Evolutionary conservation across 2,329 filamentous ascomycete species (phyloP).

Genomic region (Lojkania enalia): DNA sequence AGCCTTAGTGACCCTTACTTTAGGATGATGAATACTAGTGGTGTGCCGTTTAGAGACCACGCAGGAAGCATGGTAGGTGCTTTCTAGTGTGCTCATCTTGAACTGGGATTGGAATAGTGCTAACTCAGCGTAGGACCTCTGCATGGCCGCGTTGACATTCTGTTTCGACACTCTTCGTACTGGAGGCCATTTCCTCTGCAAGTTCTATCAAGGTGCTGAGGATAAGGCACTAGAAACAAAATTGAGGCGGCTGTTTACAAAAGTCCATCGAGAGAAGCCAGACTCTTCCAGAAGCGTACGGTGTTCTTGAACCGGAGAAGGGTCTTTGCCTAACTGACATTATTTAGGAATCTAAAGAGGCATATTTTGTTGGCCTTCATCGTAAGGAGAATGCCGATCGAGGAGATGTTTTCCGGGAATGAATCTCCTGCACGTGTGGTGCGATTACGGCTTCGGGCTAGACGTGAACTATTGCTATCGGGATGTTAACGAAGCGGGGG

Average conservation of each 20-base stretch:
- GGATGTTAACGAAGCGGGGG: too few species aligned
- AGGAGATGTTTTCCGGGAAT: constrained; percentile 50
- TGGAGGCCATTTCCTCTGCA: constrained; percentile 92
- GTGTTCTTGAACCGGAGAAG: constrained; percentile 19
- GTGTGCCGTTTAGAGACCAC: constrained; percentile 83
- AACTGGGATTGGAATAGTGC: not conserved
- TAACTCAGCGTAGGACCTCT: constrained; percentile 71
- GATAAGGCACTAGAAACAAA: constrained; percentile 77
- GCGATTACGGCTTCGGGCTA: too few species aligned
- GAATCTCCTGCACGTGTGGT: too few species aligned
- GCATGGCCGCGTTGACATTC: constrained; percentile 81
- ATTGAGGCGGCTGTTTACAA: constrained; percentile 75
- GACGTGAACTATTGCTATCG: too few species aligned
- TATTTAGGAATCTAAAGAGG: constrained; percentile 76
- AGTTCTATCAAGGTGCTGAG: constrained; percentile 91
- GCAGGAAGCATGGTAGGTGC: constrained; percentile 84
- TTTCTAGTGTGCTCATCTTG: not conserved
- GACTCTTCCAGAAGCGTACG: constrained; percentile 83
- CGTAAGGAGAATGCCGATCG: constrained; percentile 60
- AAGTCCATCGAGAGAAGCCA: constrained; percentile 86
- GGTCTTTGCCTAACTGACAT: not conserved
- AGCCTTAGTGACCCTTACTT: constrained; percentile 92
- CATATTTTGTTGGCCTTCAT: constrained; percentile 79
- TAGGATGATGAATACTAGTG: constrained; percentile 99
- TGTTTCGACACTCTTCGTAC: constrained; percentile 78